Conservation (phyloP, 106 monocot genomes). For the Platanthera guangdongensis region DNA sequence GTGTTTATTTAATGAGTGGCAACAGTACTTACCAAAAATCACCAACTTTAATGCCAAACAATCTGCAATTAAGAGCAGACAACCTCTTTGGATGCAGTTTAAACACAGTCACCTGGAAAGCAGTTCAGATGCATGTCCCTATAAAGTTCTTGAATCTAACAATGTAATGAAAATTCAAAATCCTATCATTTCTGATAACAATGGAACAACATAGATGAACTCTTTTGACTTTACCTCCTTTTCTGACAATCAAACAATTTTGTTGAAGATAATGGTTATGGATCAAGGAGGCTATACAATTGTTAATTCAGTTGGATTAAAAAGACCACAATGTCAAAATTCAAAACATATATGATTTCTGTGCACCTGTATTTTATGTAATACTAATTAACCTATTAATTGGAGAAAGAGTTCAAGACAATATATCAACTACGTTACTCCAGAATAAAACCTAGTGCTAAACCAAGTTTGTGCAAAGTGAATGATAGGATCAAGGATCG, state of each 20-base stretch:
- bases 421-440: neutral
- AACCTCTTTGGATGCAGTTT: slow-evolving; percentile 75
- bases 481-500: no score
- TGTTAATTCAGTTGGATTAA: neutral
- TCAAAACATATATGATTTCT: neutral
- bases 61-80: slow-evolving; percentile 66
- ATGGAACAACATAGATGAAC: neutral
- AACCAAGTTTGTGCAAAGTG: neutral
- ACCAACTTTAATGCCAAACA: slow-evolving; percentile 89
- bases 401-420: neutral
- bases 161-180: neutral
- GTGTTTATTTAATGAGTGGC: neutral
- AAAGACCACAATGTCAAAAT: neutral
- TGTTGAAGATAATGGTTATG: neutral
- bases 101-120: slow-evolving; percentile 79
- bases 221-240: neutral
- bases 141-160: neutral
- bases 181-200: neutral
- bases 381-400: neutral
- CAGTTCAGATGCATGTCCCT: slow-evolving; percentile 4
- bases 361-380: neutral
- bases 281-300: neutral
- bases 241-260: neutral
- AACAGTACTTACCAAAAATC: slow-evolving; percentile 61
- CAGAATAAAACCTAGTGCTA: neutral